Conservation (phyloP, 2,329 filamentous ascomycete species). For the Fusarium miscanthi region DNA sequence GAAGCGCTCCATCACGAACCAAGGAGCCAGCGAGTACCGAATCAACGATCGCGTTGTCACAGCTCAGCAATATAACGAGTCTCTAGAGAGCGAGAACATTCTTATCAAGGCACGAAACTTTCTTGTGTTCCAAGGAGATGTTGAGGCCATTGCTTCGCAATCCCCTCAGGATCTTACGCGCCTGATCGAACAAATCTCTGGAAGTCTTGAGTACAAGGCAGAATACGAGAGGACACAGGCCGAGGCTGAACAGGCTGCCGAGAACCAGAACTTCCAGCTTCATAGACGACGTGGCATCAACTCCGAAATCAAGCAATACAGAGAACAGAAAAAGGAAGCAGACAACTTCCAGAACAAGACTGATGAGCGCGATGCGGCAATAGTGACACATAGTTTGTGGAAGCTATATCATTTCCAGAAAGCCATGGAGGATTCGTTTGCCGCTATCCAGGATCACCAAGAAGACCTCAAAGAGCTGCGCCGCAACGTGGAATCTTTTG, state of each 20-base stretch:
- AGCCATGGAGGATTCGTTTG: conserved; percentile 90
- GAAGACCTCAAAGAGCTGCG: conserved; percentile 94
- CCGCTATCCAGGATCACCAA: conserved; percentile 91
- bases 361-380: conserved; percentile 88
- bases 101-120: conserved; percentile 98
- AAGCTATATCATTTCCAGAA: conserved; percentile 96
- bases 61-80: conserved; percentile 92
- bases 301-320: conserved; percentile 96
- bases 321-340: conserved; percentile 95
- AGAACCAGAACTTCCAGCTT: conserved; percentile 89
- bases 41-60: conserved; percentile 94
- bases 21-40: conserved; percentile 92
- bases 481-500: conserved; percentile 86
- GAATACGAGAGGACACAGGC: conserved; percentile 93
- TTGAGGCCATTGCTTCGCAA: conserved; percentile 95
- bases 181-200: conserved; percentile 96
- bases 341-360: conserved; percentile 93
- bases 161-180: conserved; percentile 93
- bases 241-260: conserved; percentile 85
- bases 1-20: conserved; percentile 92
- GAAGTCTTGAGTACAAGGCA: conserved; percentile 91
- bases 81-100: conserved; percentile 93
- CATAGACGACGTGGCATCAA: conserved; percentile 94
- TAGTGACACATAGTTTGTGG: conserved; percentile 95
- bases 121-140: conserved; percentile 97